These are phyloP conservation scores for Gastrolobium villosum DNA, from an alignment of 306 rosid species.

Conservation along the genomic window DNA sequence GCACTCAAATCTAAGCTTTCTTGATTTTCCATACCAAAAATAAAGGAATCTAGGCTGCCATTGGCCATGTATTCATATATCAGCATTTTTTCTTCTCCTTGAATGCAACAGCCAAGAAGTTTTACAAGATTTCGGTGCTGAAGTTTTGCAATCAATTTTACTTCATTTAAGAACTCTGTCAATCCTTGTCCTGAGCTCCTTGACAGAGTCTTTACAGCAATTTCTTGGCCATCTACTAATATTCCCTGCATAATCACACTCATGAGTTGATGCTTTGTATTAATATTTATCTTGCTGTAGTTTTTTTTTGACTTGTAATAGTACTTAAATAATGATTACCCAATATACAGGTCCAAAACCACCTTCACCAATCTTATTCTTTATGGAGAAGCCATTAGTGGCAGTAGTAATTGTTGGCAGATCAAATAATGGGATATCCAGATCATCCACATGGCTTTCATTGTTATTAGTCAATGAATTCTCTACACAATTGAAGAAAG, in stretches of 20 bases:
- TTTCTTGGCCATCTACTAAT: slow-evolving; percentile 48
- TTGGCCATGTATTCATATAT: slow-evolving; percentile 44
- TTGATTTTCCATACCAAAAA: slow-evolving; percentile 38
- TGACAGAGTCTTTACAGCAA: slow-evolving; percentile 58
- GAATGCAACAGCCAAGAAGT: slow-evolving; percentile 61
- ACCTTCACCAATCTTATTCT: slow-evolving; percentile 60
- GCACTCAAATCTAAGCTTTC: not conserved
- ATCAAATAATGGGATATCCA: slow-evolving; percentile 54
- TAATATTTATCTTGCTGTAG: not conserved
- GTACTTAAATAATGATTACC: slow-evolving; percentile 30
- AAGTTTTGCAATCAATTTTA: slow-evolving; percentile 53
- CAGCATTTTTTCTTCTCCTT: slow-evolving; percentile 48
- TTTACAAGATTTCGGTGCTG: slow-evolving; percentile 62
- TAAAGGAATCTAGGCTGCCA: slow-evolving; percentile 40
- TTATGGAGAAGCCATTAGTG: slow-evolving; percentile 43
- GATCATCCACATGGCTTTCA: slow-evolving; percentile 53
- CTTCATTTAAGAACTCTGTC: slow-evolving; percentile 56
- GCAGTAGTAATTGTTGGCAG: slow-evolving; percentile 44
- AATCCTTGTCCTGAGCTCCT: slow-evolving; percentile 50
- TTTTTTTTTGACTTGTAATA: not conserved
- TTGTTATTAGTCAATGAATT: not conserved
- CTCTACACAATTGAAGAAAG: not conserved
- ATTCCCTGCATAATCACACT: slow-evolving; percentile 45
- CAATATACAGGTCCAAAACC: slow-evolving; percentile 63
- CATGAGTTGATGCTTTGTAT: no score